Evolutionary conservation across 306 rosid genomes (phyloP), one percentile per base, ranked within the genome.

Genomic region (Herpetospermum pedunculosum): DNA sequence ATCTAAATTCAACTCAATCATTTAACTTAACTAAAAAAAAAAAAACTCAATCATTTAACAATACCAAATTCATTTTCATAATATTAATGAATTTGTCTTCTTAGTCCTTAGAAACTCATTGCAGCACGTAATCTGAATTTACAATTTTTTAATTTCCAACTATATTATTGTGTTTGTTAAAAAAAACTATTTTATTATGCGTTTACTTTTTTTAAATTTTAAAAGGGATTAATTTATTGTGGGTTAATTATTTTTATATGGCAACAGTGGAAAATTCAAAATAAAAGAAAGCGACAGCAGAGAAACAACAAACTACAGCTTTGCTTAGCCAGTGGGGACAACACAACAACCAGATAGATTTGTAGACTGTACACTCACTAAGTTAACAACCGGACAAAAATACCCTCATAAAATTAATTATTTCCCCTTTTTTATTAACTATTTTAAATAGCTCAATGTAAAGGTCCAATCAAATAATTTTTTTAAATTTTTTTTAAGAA

Each of bases 281-380:
- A 40, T 12, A 38, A 40, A 41, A 40, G 48, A 67, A 35, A 64
- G 72, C 1, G 72, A 67, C 72, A 67, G 52, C 72, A 40, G 13
- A 23, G 52, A 67, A 40, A 64, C 72, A 64, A 41, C 72, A 38
- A 64, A 23, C 52, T 43, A 25, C 72, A 67, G 34, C 72, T 64
- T 64, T 40, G 52, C 34, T 40, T 65, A 18, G 71, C 5, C 49
- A 3, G 70, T 62, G 70, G 46, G 40, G 70, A 30, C 69, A 32
- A 23, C 28, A 30, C 69, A 32, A 23, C 28, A 18, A n/a, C 46
- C 70, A 34, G 30, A 65, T 65, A 38, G 50, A 18, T 30, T 30
- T 30, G 5, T 59, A 29, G 38, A 14, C 9, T 0, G 5, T 53
- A 54, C 8, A 11, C 62, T 54, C 35, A 55, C 26, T 55, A 11